A percentile compares a stretch with the other conserved stretches of the same genome.
Evolutionary conservation across 805 yeast genomes (phyloP).

Genomic region (Suhomyces sp.): DNA sequence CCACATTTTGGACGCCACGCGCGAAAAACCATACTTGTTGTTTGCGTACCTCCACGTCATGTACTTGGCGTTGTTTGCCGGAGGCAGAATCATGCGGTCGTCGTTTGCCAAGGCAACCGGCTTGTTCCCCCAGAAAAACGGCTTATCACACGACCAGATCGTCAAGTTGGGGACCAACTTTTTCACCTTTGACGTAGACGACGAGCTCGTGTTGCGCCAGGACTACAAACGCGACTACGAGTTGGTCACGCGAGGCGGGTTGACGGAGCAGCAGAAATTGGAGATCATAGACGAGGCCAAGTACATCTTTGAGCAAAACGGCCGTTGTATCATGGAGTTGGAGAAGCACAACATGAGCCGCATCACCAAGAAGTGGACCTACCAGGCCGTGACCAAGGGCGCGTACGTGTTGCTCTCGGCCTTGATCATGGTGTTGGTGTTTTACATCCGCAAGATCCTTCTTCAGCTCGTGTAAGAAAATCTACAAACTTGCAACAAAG

Average conservation of each 20-base stretch:
- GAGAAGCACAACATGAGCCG: slow-evolving; percentile 61
- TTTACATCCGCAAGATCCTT: slow-evolving; percentile 31
- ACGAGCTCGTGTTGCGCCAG: slow-evolving; percentile 61
- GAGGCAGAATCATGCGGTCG: slow-evolving; percentile 72
- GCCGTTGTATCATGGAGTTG: slow-evolving; percentile 59
- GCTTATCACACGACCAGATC: slow-evolving; percentile 62
- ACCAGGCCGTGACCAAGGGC: slow-evolving; percentile 51
- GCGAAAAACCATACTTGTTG: slow-evolving; percentile 64
- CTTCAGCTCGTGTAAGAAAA: slow-evolving; percentile 1
- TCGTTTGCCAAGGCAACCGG: slow-evolving; percentile 64
- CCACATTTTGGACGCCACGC: slow-evolving; percentile 54
- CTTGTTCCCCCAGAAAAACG: slow-evolving; percentile 70
- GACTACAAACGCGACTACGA: slow-evolving; percentile 75
- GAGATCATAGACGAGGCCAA: slow-evolving; percentile 67
- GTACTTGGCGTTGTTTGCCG: slow-evolving; percentile 84
- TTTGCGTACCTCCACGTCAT: slow-evolving; percentile 82
- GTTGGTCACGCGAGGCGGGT: slow-evolving; percentile 65
- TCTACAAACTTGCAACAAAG: not conserved
- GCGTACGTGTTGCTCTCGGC: slow-evolving; percentile 42
- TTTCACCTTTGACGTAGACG: slow-evolving; percentile 66
- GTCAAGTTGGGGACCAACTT: slow-evolving; percentile 64
- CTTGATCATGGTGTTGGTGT: slow-evolving; percentile 26
- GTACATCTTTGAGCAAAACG: slow-evolving; percentile 62
- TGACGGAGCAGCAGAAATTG: slow-evolving; percentile 67
- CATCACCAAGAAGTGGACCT: slow-evolving; percentile 53